Percentiles rank a stretch among this genome's conserved stretches.
phyloP scores from a whole-genome alignment of 2,329 filamentous ascomycete species.

The Aspergillus fumigatus region DNA sequence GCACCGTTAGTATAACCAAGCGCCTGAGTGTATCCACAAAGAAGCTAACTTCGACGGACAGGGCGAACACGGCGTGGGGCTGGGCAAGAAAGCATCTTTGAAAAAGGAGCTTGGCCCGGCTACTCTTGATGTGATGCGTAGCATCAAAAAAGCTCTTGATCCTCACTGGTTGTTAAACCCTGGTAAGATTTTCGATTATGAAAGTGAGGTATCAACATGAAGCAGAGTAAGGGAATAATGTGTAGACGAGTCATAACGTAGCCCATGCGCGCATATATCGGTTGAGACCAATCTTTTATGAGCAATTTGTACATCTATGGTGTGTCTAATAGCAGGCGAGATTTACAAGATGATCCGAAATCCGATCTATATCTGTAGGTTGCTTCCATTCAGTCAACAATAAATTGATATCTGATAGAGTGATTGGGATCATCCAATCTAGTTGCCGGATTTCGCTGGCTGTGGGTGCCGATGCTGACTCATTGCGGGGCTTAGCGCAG shows the following conservation, averaged over 20 bases:
- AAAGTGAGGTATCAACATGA: constrained; percentile 13
- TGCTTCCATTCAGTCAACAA: no score
- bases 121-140: constrained; percentile 78
- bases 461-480: constrained; percentile 17
- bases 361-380: no score
- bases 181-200: constrained; percentile 78
- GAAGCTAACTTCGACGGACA: constrained; percentile 14
- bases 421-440: not conserved
- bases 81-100: constrained; percentile 79
- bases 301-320: not conserved
- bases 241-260: not conserved
- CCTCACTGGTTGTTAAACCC: constrained; percentile 88
- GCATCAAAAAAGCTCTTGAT: constrained; percentile 77
- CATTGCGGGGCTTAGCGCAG: constrained; percentile 17
- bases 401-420: no score
- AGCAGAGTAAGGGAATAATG: not conserved
- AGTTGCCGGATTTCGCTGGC: not conserved
- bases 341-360: no score
- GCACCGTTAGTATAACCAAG: constrained; percentile 54
- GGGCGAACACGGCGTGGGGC: constrained; percentile 79
- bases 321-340: not conserved
- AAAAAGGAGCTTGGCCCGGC: constrained; percentile 74
- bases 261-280: not conserved
- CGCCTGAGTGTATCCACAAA: not conserved
- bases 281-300: no score